Conservation (phyloP, 1,284 basidiomycete genomes). For the Trichosporon inkin region DNA sequence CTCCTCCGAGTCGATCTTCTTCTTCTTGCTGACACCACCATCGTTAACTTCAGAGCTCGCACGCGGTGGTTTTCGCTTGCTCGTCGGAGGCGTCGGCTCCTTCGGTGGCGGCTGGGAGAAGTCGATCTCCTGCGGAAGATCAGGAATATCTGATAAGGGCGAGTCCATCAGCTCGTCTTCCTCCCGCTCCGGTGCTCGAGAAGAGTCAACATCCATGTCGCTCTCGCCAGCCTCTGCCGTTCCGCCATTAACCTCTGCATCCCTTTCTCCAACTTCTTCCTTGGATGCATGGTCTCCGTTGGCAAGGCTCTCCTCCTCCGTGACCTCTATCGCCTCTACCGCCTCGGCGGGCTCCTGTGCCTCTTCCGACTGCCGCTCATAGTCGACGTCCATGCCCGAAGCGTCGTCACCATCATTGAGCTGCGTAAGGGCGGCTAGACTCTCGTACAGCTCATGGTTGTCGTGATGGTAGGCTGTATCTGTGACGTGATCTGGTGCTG, state of each 20-base stretch:
- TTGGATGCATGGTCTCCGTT: background rate
- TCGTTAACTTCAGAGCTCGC: background rate
- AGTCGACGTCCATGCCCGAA: conserved; percentile 1
- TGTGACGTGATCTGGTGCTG: background rate
- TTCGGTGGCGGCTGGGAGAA: background rate
- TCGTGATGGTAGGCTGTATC: background rate
- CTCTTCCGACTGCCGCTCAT: background rate
- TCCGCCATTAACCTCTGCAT: background rate
- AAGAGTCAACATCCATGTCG: background rate
- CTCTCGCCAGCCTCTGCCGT: background rate
- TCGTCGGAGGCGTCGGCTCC: background rate
- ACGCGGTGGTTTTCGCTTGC: background rate
- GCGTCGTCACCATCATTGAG: background rate
- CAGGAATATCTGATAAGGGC: background rate
- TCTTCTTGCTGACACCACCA: background rate
- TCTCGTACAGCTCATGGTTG: background rate
- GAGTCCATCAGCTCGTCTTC: conserved; percentile 11
- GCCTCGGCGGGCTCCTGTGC: background rate
- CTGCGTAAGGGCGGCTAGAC: background rate
- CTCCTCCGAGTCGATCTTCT: background rate
- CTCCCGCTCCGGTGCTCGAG: conserved; percentile 13
- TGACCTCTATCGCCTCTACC: background rate
- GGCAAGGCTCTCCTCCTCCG: background rate
- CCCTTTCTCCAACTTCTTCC: background rate
- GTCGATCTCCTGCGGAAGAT: conserved; percentile 6